Conservation (phyloP, 371 early-diverging fungal species). For the Mucor racemosus region DNA sequence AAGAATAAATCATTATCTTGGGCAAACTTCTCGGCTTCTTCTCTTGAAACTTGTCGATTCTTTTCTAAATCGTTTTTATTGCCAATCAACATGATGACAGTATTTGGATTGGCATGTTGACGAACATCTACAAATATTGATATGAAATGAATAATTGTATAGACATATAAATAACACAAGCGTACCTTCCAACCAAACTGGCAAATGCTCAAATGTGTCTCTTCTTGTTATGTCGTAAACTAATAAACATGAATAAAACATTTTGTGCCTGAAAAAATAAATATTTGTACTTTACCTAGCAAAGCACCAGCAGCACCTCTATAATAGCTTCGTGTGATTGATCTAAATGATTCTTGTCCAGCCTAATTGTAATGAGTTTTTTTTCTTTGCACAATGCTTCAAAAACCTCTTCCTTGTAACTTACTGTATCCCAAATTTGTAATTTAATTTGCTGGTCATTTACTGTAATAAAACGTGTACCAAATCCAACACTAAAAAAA, state of each 20-base stretch:
- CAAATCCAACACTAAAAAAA: conserved; percentile 75
- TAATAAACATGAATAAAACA: conserved; percentile 14
- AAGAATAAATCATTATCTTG: conserved; percentile 83
- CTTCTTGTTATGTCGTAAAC: conserved; percentile 68
- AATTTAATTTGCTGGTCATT: conserved; percentile 88
- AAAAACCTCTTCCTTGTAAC: conserved; percentile 19
- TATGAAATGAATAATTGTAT: neutral
- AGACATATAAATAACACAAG: conserved; percentile 1
- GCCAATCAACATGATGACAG: conserved; percentile 90
- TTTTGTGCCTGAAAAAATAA: conserved; percentile 12
- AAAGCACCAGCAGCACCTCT: conserved; percentile 97
- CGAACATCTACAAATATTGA: conserved; percentile 60
- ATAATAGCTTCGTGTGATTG: conserved; percentile 96
- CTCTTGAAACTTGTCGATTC: conserved; percentile 81
- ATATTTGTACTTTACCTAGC: conserved; percentile 46
- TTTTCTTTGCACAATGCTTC: neutral
- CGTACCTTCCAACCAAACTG: conserved; percentile 89
- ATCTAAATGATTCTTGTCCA: conserved; percentile 95
- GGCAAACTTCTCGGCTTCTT: conserved; percentile 92
- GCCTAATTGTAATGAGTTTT: conserved; percentile 52
- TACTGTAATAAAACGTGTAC: conserved; percentile 80
- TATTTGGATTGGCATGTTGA: conserved; percentile 90
- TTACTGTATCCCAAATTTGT: conserved; percentile 99
- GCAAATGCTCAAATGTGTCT: conserved; percentile 90
- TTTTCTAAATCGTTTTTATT: conserved; percentile 93